Percentiles rank a stretch among this genome's conserved stretches.
Evolutionary conservation across 2,329 filamentous ascomycete species (phyloP).

Genomic region (Ceratocystis smalleyi): DNA sequence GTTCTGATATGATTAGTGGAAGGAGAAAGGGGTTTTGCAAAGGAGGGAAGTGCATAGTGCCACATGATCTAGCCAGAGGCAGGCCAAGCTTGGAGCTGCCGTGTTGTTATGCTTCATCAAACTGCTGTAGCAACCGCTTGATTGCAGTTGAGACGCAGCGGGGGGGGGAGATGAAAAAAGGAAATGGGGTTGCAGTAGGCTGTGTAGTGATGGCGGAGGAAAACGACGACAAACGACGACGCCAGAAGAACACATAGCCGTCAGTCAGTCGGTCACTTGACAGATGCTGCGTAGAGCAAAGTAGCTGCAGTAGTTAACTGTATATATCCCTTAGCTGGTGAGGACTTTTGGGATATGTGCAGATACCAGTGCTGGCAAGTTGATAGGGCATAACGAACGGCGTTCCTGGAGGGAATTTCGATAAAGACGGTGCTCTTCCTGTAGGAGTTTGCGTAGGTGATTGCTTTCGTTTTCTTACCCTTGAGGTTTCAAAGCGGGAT

Average conservation of each 20-base stretch:
- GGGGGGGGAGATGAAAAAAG: too few relatives aligned
- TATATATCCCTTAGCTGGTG: background rate
- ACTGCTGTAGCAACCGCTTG: background rate
- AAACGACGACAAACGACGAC: too few relatives aligned
- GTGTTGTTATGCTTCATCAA: background rate
- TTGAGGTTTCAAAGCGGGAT: background rate
- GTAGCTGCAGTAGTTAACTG: background rate
- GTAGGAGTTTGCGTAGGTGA: background rate
- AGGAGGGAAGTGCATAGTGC: background rate
- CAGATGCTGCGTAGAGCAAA: background rate
- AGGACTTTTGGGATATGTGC: background rate
- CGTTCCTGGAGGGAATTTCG: background rate
- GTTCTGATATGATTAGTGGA: background rate
- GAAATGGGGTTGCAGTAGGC: too few relatives aligned
- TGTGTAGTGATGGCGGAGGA: too few relatives aligned
- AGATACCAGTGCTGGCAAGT: background rate
- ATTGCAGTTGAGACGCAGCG: too few relatives aligned
- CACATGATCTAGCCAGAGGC: background rate
- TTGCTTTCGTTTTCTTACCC: background rate
- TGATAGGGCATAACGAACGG: background rate
- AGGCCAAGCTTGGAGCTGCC: background rate
- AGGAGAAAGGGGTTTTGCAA: background rate
- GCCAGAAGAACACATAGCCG: background rate
- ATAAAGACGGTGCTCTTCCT: background rate
- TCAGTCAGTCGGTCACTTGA: background rate